Evolutionary conservation across 1,139 yeast species (phyloP), one percentile per base, ranked within the genome.

Genomic region (Blastobotrys persicus): DNA sequence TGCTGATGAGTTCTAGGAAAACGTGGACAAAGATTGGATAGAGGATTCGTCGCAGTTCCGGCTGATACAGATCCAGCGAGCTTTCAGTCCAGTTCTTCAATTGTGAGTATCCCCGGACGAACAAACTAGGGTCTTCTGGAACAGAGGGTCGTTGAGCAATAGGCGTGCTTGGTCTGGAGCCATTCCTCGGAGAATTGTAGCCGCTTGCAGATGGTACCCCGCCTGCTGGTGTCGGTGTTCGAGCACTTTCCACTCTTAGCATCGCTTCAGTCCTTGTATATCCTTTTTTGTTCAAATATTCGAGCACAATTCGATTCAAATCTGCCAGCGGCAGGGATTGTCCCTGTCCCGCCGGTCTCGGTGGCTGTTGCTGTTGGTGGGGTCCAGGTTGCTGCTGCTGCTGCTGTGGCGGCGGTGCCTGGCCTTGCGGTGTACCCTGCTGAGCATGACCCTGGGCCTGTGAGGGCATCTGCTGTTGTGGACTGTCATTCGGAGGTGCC

Each of bases 251-350:
- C 55, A 89, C 80, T 56, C 98, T 78, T 53, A 92, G 77, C 84
- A 89, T 88, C 3, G 96, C 89, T 66, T 94, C 99, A 0, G 98
- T 91, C 58, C 85, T 80, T 57, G 88, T 91, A 63, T 88, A 94
- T 2, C 99, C 99, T 65, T 91, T 89, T 64, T 92, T 91, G 66
- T 83, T 87, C 57, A 94, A 77, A 61, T 92, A 92, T 61, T 92
- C 98, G 60, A 92, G 75, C 32, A 92, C 98, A 63, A 91, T 87
- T 58, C 94, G 74, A 67, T 91, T 88, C 67, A 91, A 75, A 66
- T 91, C 96, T 1, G 91, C 57, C 23, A 52, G 45, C 11, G 58
- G 56, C 35, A 53, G 32, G 1, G 53, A 42, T 4, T n/a, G n/a
- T n/a, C n/a, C n/a, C n/a, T n/a, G n/a, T n/a, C n/a, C n/a, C n/a